Evolutionary conservation across 2,329 filamentous ascomycete species (phyloP), one percentile per base, ranked within the genome.

Genomic region (Colletotrichum neosansevieriae): DNA sequence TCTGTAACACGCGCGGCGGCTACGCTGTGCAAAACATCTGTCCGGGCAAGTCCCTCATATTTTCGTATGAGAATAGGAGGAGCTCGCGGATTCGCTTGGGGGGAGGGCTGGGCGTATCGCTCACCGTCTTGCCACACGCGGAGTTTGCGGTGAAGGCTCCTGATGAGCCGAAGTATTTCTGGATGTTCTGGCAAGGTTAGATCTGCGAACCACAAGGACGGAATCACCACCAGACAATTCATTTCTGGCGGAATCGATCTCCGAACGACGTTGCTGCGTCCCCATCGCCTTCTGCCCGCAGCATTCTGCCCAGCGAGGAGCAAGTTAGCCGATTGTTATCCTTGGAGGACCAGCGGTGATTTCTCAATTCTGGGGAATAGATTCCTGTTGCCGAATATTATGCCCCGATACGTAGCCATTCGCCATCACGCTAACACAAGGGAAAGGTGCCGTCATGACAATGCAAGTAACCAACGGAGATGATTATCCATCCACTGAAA

Each of bases 401-500:
- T 57, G 54, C 21, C 7, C 17, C 32, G 4, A 56, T 56, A 36
- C 36, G 15, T 12, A 11, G 2, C 36, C 34, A 38, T n/a, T 21
- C 21, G n/a, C n/a, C n/a, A n/a, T 15, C 36, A 38, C 36, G 36
- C 11, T 38, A 15, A 38, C 12, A 5, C 49, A 51, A 51, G 50
- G 15, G 15, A 34, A 34, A n/a, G 19, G 34, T 38, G 51, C 34
- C 34, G 40, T 36, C 51, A 4, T 13, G 29, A 15, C 32, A 6
- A 45, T 36, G 56, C 29, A 42, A 9, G 36, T n/a, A 29, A 57
- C 15, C 36, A 38, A 57, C 36, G 53, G 53, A 13, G 10, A 12
- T 47, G 29, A 34, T 58, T 58, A 15, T 58, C 56, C 56, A n/a
- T 58, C 56, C 40, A 58, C 10, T 58, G 24, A 24, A 17, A 36